phyloP scores from a whole-genome alignment of 208 protist species.

The Trypanosoma avium region DNA sequence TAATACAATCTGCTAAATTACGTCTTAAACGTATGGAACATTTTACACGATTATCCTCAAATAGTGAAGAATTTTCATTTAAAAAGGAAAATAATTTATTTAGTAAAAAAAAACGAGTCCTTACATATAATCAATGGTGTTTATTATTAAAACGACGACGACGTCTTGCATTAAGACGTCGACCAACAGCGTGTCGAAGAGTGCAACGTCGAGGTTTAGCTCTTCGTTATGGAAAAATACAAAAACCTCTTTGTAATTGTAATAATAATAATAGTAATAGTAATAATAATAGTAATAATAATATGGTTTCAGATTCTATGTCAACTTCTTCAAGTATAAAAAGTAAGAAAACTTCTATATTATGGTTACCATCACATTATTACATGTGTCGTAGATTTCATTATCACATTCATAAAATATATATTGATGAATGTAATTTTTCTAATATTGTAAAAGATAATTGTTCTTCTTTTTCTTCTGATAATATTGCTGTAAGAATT shows the following conservation, averaged over 20 bases:
- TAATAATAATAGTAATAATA: neutral
- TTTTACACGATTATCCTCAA: neutral
- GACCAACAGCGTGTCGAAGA: constrained; percentile 26
- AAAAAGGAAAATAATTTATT: constrained; percentile 20
- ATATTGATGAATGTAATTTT: constrained; percentile 4
- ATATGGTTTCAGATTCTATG: neutral
- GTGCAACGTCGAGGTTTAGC: constrained; percentile 16
- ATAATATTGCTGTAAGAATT: constrained; percentile 15
- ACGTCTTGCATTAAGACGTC: constrained; percentile 42
- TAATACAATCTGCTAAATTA: constrained; percentile 34
- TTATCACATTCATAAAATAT: constrained; percentile 12
- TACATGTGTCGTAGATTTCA: constrained; percentile 48
- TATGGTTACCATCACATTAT: constrained; percentile 65
- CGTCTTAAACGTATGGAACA: constrained; percentile 4
- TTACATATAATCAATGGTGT: constrained; percentile 43
- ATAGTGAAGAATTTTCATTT: constrained; percentile 1
- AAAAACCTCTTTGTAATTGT: constrained; percentile 33
- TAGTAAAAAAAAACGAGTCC: constrained; percentile 33
- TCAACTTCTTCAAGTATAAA: neutral
- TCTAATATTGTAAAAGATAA: constrained; percentile 9
- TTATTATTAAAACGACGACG: constrained; percentile 42
- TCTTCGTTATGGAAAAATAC: constrained; percentile 29
- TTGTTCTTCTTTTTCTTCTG: neutral
- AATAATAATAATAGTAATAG: neutral
- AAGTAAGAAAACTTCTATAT: neutral